Conservation (phyloP, 2,329 filamentous ascomycete genomes). For the Aspergillus glaucus region DNA sequence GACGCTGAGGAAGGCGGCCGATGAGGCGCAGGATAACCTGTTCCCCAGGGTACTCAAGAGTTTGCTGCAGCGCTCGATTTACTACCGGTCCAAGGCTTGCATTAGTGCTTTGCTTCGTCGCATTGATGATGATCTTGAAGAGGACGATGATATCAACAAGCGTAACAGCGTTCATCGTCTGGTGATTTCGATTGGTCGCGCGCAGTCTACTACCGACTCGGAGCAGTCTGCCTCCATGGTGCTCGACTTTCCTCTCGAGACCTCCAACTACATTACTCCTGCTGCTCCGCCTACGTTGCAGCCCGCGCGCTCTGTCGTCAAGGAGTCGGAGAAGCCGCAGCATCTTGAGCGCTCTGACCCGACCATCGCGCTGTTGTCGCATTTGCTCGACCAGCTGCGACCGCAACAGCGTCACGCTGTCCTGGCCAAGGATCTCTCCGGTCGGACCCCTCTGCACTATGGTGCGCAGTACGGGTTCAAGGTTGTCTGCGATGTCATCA, state of each 20-base stretch:
- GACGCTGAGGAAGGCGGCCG: conserved; percentile 51
- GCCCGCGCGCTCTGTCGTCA: conserved; percentile 57
- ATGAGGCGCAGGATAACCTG: conserved; percentile 57
- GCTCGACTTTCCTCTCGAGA: conserved; percentile 47
- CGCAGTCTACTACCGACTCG: conserved; percentile 51
- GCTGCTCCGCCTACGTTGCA: conserved; percentile 61
- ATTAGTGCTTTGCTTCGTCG: conserved; percentile 65
- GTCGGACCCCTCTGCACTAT: conserved; percentile 82
- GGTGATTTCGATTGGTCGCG: conserved; percentile 83
- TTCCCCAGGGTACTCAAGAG: conserved; percentile 53
- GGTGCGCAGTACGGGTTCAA: conserved; percentile 92
- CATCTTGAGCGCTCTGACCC: conserved; percentile 65
- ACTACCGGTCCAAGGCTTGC: conserved; percentile 64
- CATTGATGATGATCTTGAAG: conserved; percentile 63
- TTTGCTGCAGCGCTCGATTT: conserved; percentile 50
- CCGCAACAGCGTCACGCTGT: conserved; percentile 63
- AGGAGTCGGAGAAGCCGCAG: conserved; percentile 57
- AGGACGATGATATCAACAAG: conserved; percentile 86
- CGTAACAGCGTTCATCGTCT: conserved; percentile 90
- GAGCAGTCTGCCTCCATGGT: conserved; percentile 50
- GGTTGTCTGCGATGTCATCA: conserved; percentile 79
- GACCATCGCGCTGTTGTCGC: conserved; percentile 60
- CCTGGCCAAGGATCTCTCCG: conserved; percentile 66
- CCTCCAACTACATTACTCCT: conserved; percentile 70
- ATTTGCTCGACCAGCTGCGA: conserved; percentile 61